Evolutionary conservation across 1,139 yeast genomes (phyloP), one percentile per base, ranked within the genome.

Genomic region (Zhuliangozyma blackwelliae): DNA sequence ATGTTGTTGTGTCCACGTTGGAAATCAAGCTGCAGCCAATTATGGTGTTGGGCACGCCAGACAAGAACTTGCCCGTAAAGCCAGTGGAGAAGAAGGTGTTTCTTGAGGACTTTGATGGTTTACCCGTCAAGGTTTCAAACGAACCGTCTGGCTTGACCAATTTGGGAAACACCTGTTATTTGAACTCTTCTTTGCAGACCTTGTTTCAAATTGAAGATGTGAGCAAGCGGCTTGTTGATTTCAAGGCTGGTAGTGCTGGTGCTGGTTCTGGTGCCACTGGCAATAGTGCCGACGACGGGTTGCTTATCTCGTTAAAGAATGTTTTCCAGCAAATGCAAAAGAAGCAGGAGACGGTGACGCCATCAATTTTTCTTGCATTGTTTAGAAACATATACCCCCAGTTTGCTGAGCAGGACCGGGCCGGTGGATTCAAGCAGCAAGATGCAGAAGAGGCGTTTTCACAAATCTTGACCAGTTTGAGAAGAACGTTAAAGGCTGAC

Each of bases 381-480:
- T 68, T 86, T 45, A 76, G 92, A 61, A 67, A 70, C 38, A 65
- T 71, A 16, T 86, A 77, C 53, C 97, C 97, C 1, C 97, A 94
- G 62, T 92, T 94, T 62, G 87, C 85, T 31, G 97, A 92, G 55
- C 71, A 75, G 46, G 11, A 10, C 12, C 78, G 77, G 35, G 72
- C 73, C 35, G 97, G 97, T 1, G 69, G 75, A 41, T 85, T 75
- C 57, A 89, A 86, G 57, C 98, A 92, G 64, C 99, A 92, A 61
- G 99, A 92, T 68, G 98, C 98, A 0, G 99, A 92, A 63, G 99
- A 92, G 58, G 86, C 94, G 21, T 89, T 81, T 64, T 82, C 96
- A 10, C 94, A 86, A 55, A 72, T 92, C 39, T 63, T 90, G 46
- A 65, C 69, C 32, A 62, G 74, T 26, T 60, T 88, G 44, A 63